These are phyloP conservation scores for Magnaporthales sp. DNA, from an alignment of 2,329 filamentous ascomycete species.

Conservation along the genomic window DNA sequence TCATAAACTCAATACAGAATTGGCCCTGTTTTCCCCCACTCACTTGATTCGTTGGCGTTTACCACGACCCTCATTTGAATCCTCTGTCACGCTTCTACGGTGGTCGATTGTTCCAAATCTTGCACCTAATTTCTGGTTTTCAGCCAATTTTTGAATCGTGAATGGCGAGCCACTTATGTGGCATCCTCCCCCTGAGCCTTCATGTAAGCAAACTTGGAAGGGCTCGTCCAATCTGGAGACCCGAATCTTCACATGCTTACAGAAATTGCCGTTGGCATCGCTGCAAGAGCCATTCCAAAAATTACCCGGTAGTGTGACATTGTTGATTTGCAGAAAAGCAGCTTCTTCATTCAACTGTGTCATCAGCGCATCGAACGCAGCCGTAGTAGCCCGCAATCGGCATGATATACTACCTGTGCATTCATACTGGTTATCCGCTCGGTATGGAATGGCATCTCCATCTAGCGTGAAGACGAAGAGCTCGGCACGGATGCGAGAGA, in stretches of 20 bases:
- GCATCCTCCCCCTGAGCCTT: neutral
- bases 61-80: neutral
- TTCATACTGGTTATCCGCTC: neutral
- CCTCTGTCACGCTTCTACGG: conserved; percentile 1
- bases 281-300: neutral
- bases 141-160: neutral
- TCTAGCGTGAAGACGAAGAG: neutral
- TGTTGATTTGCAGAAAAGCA: neutral
- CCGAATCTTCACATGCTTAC: neutral
- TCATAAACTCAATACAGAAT: neutral
- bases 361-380: neutral
- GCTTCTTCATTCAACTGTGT: conserved; percentile 1
- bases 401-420: neutral
- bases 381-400: neutral
- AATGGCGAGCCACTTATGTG: neutral
- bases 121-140: neutral
- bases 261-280: neutral
- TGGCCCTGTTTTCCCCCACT: neutral
- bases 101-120: conserved; percentile 1
- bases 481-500: neutral
- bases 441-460: neutral
- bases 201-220: neutral
- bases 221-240: neutral
- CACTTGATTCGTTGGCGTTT: conserved; percentile 1
- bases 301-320: neutral